phyloP scores from a whole-genome alignment of 257 asterid genomes.

The Fraxinus quadrangulata region DNA sequence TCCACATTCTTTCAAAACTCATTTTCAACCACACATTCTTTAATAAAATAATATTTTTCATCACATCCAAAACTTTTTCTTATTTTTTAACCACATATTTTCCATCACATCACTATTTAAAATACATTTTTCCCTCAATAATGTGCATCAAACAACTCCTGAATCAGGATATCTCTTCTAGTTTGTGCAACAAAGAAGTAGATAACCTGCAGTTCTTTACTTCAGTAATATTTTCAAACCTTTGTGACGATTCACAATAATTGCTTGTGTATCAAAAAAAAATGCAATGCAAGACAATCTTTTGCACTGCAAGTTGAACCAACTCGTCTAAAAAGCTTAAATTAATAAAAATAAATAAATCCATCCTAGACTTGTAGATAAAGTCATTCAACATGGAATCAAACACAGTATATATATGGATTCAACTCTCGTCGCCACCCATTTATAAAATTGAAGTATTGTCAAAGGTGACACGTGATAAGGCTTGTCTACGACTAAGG shows the following conservation, averaged over 20 bases:
- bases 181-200: not conserved
- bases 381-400: not conserved
- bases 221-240: not conserved
- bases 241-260: too few relatives aligned
- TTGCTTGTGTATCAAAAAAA: not conserved
- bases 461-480: not conserved
- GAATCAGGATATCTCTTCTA: not conserved
- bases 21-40: too few relatives aligned
- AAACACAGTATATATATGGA: not conserved
- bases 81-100: too few relatives aligned
- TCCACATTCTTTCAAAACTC: too few relatives aligned
- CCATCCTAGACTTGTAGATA: not conserved
- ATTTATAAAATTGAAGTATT: not conserved
- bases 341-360: not conserved
- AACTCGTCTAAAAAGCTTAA: too few relatives aligned
- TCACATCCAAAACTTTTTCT: too few relatives aligned
- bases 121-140: too few relatives aligned
- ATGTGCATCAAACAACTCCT: too few relatives aligned
- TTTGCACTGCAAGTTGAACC: not conserved
- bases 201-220: not conserved
- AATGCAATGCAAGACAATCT: not conserved
- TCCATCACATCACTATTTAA: too few relatives aligned
- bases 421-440: not conserved
- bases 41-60: too few relatives aligned
- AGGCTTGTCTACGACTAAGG: not conserved